phyloP scores from a whole-genome alignment of 2,329 filamentous ascomycete genomes.

The Diaporthe aspalathi region DNA sequence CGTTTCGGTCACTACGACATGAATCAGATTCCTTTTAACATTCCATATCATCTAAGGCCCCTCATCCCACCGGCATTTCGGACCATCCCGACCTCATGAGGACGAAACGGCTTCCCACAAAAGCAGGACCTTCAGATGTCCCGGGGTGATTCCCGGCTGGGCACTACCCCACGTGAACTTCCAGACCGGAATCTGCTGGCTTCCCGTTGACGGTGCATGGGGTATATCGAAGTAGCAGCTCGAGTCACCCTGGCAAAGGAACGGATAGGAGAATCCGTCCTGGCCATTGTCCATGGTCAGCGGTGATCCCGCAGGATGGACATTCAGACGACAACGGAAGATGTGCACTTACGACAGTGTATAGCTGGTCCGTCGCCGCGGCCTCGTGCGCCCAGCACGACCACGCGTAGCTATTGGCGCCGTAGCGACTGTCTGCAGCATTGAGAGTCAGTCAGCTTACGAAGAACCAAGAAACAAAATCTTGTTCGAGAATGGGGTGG shows the following conservation, averaged over 20 bases:
- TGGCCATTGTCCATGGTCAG: neutral
- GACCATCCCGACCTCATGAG: neutral
- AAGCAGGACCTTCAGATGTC: constrained; percentile 33
- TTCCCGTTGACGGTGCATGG: neutral
- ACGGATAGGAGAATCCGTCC: constrained; percentile 28
- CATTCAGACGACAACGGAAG: too few species aligned
- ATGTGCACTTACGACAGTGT: constrained; percentile 29
- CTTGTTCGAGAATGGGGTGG: too few species aligned
- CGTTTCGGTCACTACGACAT: constrained; percentile 7
- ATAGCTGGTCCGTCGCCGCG: constrained; percentile 19
- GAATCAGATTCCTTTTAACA: neutral
- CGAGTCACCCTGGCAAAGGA: constrained; percentile 31
- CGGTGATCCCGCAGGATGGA: neutral
- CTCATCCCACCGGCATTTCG: neutral
- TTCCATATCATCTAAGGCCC: neutral
- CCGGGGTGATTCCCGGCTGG: constrained; percentile 23
- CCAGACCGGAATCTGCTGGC: constrained; percentile 28
- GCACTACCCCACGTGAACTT: constrained; percentile 30
- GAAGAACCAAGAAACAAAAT: too few species aligned
- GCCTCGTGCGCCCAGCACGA: constrained; percentile 30
- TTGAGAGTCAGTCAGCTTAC: too few species aligned
- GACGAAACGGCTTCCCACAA: constrained; percentile 31
- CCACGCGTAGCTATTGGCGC: constrained; percentile 22
- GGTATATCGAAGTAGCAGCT: constrained; percentile 35
- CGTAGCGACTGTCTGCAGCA: constrained; percentile 33